These are phyloP conservation scores for Plectosphaerella plurivora DNA, from an alignment of 2,329 filamentous ascomycete species.

Conservation along the genomic window DNA sequence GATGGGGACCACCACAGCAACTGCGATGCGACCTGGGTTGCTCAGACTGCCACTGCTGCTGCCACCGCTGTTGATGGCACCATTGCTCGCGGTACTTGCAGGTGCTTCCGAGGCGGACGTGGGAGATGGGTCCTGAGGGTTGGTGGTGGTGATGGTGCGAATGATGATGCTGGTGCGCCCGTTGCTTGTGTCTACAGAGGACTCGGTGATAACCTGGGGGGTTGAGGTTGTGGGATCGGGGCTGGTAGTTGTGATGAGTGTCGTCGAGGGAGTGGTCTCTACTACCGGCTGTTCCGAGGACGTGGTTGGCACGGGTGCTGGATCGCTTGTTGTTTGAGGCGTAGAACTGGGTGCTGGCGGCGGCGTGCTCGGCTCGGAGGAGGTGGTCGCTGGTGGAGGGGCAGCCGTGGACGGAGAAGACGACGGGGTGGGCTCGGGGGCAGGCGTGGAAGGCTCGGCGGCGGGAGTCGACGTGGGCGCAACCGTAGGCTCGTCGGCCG, in stretches of 20 bases:
- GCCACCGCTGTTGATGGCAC: slow-evolving; percentile 19
- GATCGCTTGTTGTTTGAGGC: slow-evolving; percentile 10
- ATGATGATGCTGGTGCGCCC: slow-evolving; percentile 16
- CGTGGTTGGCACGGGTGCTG: slow-evolving; percentile 6
- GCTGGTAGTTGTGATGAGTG: slow-evolving; percentile 4
- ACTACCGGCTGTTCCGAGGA: slow-evolving; percentile 6
- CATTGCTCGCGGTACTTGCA: slow-evolving; percentile 20
- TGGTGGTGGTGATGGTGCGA: slow-evolving; percentile 15
- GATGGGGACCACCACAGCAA: slow-evolving; percentile 92
- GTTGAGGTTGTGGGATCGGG: slow-evolving; percentile 15
- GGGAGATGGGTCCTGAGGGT: slow-evolving; percentile 3
- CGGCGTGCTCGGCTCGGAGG: slow-evolving; percentile 2
- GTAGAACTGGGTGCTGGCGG: slow-evolving; percentile 7
- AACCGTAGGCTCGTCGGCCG: slow-evolving; percentile 4
- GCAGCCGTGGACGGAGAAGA: slow-evolving; percentile 8
- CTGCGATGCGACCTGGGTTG: slow-evolving; percentile 71
- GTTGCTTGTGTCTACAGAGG: slow-evolving; percentile 2
- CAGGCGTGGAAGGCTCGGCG: slow-evolving; percentile 6
- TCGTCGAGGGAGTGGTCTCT: slow-evolving; percentile 1
- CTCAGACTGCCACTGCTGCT: slow-evolving; percentile 42
- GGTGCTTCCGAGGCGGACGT: slow-evolving; percentile 15
- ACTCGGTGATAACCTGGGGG: slow-evolving; percentile 8
- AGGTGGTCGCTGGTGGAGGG: slow-evolving; percentile 3
- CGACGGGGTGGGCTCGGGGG: slow-evolving; percentile 6
- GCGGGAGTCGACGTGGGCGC: slow-evolving; percentile 10